Conservation (phyloP, 2,329 filamentous ascomycete genomes). For the Torrubiella hemipterigena region DNA sequence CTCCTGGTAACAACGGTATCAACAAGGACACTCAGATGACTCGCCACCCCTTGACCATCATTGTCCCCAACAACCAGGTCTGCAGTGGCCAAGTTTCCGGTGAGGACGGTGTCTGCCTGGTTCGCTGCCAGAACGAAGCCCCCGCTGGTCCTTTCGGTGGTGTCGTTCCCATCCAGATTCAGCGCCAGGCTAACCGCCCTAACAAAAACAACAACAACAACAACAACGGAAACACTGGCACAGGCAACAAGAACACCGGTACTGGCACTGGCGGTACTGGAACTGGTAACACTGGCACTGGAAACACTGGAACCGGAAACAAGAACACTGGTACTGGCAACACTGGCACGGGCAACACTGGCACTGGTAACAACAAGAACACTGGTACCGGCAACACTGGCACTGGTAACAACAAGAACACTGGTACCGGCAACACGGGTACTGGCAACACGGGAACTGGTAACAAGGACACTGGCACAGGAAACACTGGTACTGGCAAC, state of each 20-base stretch:
- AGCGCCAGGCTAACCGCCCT: conserved; percentile 9
- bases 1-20: conserved; percentile 19
- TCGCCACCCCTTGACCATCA: conserved; percentile 41
- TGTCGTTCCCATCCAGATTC: conserved; percentile 44
- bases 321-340: neutral
- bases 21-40: conserved; percentile 27
- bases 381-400: neutral
- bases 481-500: conserved; percentile 9
- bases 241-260: too few species aligned
- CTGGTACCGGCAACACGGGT: neutral
- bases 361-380: conserved; percentile 1
- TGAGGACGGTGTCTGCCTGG: conserved; percentile 47
- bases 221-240: too few species aligned
- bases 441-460: conserved; percentile 1
- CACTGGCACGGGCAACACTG: neutral
- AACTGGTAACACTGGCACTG: too few species aligned
- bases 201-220: conserved; percentile 1
- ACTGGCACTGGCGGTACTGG: too few species aligned
- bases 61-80: conserved; percentile 39
- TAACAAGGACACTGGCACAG: neutral
- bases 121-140: conserved; percentile 49
- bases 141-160: conserved; percentile 51
- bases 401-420: conserved; percentile 2
- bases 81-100: conserved; percentile 51
- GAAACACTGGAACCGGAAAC: neutral